Conservation (phyloP, 352 stramenopile genomes). For the Globisporangium camurandrum region DNA sequence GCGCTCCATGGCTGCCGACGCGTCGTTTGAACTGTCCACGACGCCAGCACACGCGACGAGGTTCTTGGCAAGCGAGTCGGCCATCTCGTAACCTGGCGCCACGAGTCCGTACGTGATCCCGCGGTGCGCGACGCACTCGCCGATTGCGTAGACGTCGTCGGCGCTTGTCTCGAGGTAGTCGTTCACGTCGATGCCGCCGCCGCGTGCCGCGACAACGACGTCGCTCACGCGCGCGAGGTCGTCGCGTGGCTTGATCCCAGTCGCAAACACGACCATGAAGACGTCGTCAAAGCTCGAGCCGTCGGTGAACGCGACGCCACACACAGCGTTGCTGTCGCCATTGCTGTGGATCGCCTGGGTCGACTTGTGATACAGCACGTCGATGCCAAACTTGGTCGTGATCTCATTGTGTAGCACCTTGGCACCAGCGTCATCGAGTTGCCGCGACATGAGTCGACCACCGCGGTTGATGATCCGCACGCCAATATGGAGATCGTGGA, state of each 20-base stretch:
- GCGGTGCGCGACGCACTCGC: slow-evolving; percentile 87
- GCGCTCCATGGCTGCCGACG: slow-evolving; percentile 11
- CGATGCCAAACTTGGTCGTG: slow-evolving; percentile 68
- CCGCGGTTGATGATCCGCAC: slow-evolving; percentile 90
- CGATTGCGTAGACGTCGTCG: slow-evolving; percentile 81
- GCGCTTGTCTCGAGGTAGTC: slow-evolving; percentile 76
- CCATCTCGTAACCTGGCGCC: slow-evolving; percentile 89
- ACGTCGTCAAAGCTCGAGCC: slow-evolving; percentile 75
- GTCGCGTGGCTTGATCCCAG: slow-evolving; percentile 89
- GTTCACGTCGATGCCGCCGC: slow-evolving; percentile 88
- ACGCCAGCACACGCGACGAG: no score
- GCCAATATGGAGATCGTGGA: slow-evolving; percentile 84
- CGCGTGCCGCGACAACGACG: slow-evolving; percentile 56
- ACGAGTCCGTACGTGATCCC: slow-evolving; percentile 92
- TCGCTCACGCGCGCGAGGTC: slow-evolving; percentile 62
- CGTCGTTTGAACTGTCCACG: slow-evolving; percentile 1
- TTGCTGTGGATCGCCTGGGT: slow-evolving; percentile 58
- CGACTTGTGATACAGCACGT: slow-evolving; percentile 86
- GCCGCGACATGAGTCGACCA: slow-evolving; percentile 88
- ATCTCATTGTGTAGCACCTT: slow-evolving; percentile 88
- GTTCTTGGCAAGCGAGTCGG: slow-evolving; percentile 80
- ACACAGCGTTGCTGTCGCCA: slow-evolving; percentile 50
- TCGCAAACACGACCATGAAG: slow-evolving; percentile 89
- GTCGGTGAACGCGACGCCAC: slow-evolving; percentile 73
- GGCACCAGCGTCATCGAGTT: slow-evolving; percentile 89